Conservation (phyloP, 371 early-diverging fungal genomes). For the Mucor circinelloides region DNA sequence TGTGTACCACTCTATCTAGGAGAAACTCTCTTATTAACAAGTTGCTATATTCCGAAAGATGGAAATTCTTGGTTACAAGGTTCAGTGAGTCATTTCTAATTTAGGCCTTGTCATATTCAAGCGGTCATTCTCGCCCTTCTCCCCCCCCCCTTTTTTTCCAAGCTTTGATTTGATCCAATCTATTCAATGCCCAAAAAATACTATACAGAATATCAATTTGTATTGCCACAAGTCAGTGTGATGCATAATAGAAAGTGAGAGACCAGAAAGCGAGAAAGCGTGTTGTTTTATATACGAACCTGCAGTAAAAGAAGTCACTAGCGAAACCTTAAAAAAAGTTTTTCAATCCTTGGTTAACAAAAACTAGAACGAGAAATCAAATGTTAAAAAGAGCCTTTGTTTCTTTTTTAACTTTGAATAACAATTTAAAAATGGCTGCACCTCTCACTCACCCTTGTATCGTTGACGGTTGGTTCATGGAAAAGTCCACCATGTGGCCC, state of each 20-base stretch:
- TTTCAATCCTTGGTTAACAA: background rate
- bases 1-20: background rate
- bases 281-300: background rate
- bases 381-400: background rate
- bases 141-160: too few relatives aligned
- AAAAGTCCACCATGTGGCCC: constrained; percentile 93
- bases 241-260: too few relatives aligned
- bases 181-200: too few relatives aligned
- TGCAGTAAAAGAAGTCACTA: constrained; percentile 4
- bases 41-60: background rate
- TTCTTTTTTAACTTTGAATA: constrained; percentile 11
- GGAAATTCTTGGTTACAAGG: background rate
- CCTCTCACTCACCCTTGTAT: constrained; percentile 86
- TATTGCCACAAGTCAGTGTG: too few relatives aligned
- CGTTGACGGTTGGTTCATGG: constrained; percentile 95
- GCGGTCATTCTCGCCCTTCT: too few relatives aligned
- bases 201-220: too few relatives aligned
- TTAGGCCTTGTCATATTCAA: background rate
- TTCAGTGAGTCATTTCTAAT: background rate
- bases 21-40: background rate
- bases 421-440: constrained; percentile 40
- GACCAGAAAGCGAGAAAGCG: background rate
- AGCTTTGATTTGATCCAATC: too few relatives aligned
- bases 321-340: constrained; percentile 1
- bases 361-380: background rate